Conservation (phyloP, 257 asterid species). For the Scutellaria barbata region DNA sequence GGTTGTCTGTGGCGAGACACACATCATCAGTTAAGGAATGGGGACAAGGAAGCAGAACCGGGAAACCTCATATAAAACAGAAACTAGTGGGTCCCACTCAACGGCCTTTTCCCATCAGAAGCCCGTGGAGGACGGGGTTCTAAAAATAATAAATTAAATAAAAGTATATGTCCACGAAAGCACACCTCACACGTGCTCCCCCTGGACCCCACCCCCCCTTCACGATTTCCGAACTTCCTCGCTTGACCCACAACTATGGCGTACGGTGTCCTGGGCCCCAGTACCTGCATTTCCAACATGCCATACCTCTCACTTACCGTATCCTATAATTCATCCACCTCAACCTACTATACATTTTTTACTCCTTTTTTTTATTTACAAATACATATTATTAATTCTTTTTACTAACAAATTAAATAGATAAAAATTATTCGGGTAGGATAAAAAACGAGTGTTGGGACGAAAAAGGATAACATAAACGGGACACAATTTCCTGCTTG, state of each 20-base stretch:
- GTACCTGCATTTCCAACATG: slow-evolving; percentile 44
- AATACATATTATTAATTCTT: too few species aligned
- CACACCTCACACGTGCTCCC: slow-evolving; percentile 57
- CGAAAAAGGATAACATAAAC: too few species aligned
- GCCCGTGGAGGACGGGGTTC: slow-evolving; percentile 35
- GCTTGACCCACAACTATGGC: slow-evolving; percentile 29
- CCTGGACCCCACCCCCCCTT: slow-evolving; percentile 39
- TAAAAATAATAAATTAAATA: background rate
- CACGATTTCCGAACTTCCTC: slow-evolving; percentile 40
- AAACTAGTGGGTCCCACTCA: slow-evolving; percentile 44
- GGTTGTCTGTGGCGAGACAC: slow-evolving; percentile 50
- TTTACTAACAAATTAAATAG: too few species aligned
- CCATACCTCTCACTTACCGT: slow-evolving; percentile 39
- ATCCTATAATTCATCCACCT: slow-evolving; percentile 40
- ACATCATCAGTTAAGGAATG: slow-evolving; percentile 43
- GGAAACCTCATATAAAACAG: slow-evolving; percentile 54
- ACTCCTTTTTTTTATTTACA: background rate
- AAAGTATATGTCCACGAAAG: slow-evolving; percentile 3
- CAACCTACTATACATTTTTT: slow-evolving; percentile 17
- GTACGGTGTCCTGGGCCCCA: slow-evolving; percentile 49
- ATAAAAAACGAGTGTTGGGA: too few species aligned
- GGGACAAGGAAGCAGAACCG: slow-evolving; percentile 61
- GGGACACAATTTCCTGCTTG: too few species aligned
- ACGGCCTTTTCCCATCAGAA: slow-evolving; percentile 25
- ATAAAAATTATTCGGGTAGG: too few species aligned